Evolutionary conservation across 352 stramenopile species (phyloP).

Genomic region (Globisporangium solare): DNA sequence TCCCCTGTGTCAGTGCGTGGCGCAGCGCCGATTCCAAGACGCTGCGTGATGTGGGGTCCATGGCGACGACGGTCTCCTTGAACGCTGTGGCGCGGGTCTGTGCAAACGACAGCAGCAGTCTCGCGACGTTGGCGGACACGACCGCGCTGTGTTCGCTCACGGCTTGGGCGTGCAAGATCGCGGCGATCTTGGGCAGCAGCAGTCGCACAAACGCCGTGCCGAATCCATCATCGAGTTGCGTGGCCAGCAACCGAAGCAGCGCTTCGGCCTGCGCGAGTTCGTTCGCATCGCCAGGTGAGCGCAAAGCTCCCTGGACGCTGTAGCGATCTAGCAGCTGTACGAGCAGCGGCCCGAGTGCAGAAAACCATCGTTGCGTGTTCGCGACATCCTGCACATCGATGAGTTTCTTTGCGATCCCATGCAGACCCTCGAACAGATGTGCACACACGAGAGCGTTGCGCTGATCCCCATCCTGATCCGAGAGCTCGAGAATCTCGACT

Average conservation of each 20-base stretch:
- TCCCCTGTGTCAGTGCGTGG: slow-evolving; percentile 31
- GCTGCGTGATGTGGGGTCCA: slow-evolving; percentile 27
- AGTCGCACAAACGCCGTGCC: slow-evolving; percentile 50
- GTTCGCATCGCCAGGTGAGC: slow-evolving; percentile 12
- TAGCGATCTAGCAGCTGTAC: slow-evolving; percentile 22
- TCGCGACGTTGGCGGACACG: slow-evolving; percentile 20
- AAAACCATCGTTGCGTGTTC: slow-evolving; percentile 43
- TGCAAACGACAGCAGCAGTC: slow-evolving; percentile 45
- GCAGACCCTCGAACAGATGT: slow-evolving; percentile 32
- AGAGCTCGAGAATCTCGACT: slow-evolving; percentile 17
- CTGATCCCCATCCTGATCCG: slow-evolving; percentile 14
- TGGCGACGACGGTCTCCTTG: slow-evolving; percentile 42
- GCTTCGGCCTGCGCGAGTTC: slow-evolving; percentile 40
- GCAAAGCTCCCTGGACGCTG: slow-evolving; percentile 6
- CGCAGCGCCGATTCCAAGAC: slow-evolving; percentile 41
- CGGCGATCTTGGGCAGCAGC: slow-evolving; percentile 48
- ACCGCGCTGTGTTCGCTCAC: slow-evolving; percentile 6
- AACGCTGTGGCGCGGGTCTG: slow-evolving; percentile 47
- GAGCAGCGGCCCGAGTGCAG: slow-evolving; percentile 30
- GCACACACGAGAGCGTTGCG: slow-evolving; percentile 17
- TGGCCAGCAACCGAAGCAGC: slow-evolving; percentile 40
- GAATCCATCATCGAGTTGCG: slow-evolving; percentile 42
- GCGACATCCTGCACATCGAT: slow-evolving; percentile 29
- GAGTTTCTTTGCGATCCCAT: slow-evolving; percentile 36
- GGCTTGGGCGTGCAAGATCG: slow-evolving; percentile 27